Evolutionary conservation across 1,284 basidiomycete genomes (phyloP), one percentile per base, ranked within the genome.

Genomic region (Pyrrhoderma lamaoense): DNA sequence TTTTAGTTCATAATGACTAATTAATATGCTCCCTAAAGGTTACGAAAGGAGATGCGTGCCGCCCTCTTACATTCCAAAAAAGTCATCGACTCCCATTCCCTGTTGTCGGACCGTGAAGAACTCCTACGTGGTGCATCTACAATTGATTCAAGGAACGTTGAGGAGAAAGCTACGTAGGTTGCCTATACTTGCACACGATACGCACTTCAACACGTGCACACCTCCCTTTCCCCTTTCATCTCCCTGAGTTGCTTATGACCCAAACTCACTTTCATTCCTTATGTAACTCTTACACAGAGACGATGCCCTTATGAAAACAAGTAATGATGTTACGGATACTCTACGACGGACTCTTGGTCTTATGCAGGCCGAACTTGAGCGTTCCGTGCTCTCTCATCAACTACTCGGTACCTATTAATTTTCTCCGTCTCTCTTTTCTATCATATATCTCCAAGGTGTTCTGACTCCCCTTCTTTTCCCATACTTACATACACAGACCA

Each of bases 301-400:
- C 57, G 92, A 96, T 59, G 77, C 77, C 0, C 73, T 97, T 8
- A 93, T 93, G 84, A 84, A 83, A 58, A 83, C 91, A 21, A 91
- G 85, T 53, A 80, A 87, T 58, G 81, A 94, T 58, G 89, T 97
- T 11, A 95, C 93, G 0, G 84, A 88, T 44, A 81, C 90, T 1
- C 70, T 97, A 3, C 81, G 88, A 46, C 78, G 92, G 31, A 96
- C 93, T 4, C 78, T 93, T 23, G 76, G 74, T 16, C 70, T 91
- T 8, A 91, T 97, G 86, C 90, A 94, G 67, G 80, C 79, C 43
- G 93, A 97, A 62, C 79, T 97, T 2, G 89, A 96, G 62, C 80
- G 83, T 31, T 93, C 90, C 0, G 89, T 94, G 9, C 71, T 95
- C 42, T 82, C 88, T 1, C 76, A 75, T 3, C 93, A 97, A 63